Evolutionary conservation across 441 rosid species (phyloP).

Genomic region (Dalechampia spathulata): DNA sequence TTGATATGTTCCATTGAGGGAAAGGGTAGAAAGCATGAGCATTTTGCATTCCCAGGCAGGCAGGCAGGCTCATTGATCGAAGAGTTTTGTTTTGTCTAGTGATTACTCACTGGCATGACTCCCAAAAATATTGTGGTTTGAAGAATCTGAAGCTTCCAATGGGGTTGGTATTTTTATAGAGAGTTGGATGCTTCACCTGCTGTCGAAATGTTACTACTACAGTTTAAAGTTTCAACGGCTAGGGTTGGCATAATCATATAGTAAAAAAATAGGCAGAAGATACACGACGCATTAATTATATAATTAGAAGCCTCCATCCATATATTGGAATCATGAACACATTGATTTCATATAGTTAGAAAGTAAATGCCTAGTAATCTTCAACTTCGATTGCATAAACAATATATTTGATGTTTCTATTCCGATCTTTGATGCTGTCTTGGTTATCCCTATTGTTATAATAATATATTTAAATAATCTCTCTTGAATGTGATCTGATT

Average conservation of each 20-base stretch:
- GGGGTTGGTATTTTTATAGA: constrained; percentile 6
- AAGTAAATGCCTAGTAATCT: constrained; percentile 21
- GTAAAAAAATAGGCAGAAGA: no score
- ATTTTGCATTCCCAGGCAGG: constrained; percentile 22
- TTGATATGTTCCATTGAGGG: constrained; percentile 21
- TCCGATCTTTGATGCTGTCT: constrained; percentile 55
- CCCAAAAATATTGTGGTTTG: constrained; percentile 13
- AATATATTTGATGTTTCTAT: constrained; percentile 54
- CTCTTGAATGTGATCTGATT: constrained; percentile 25
- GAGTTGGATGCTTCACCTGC: constrained; percentile 15
- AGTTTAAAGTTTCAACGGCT: constrained; percentile 54
- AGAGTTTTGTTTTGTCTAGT: constrained; percentile 39
- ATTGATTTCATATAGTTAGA: constrained; percentile 55
- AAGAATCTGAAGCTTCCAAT: constrained; percentile 40
- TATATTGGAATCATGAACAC: constrained; percentile 45
- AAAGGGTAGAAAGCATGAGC: constrained; percentile 21
- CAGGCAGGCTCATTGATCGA: constrained; percentile 38
- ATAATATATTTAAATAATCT: constrained; percentile 17
- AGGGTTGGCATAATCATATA: no score
- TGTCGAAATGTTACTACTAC: constrained; percentile 12
- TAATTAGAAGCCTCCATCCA: constrained; percentile 56
- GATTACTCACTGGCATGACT: constrained; percentile 48
- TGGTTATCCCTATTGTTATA: constrained; percentile 19
- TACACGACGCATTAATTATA: constrained; percentile 26
- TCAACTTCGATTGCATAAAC: constrained; percentile 40